Base-by-base conservation (phyloP, 2,329 filamentous ascomycete genomes). In the Pseudogymnoascus sp. region DNA sequence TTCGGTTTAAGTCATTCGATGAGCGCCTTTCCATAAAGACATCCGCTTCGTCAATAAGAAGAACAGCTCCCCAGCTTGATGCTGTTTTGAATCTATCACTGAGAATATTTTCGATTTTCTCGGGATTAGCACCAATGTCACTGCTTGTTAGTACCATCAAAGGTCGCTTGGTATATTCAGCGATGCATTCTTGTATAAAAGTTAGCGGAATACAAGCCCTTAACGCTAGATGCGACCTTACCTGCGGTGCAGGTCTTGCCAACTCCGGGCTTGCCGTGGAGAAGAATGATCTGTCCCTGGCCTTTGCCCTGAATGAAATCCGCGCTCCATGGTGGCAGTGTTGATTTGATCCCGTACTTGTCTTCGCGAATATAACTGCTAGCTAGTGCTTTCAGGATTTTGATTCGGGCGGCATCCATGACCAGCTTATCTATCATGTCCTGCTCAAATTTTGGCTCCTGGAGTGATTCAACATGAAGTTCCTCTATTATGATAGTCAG, bases 11-110 rank as follows among this genome's bases (percentile, higher is more conserved):
- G 56, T 74, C 71, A 2, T 60, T 44, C 3, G 65, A 66, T 3
- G 65, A 62, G 3, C 73, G 69, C 1, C 69, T 65, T 64, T 75
- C 70, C 44, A 75, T 66, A 62, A 70, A 75, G 2, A 75, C 67
- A 65, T 75, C 73, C 2, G 72, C 73, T 64, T 76, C 72, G 21
- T 76, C 72, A 1, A 75, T 66, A 0, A 75, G 65, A 0, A 75
- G 61, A 11, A 72, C 59, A 1, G 69, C 69, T 10, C 66, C 68
- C 71, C 70, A 74, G n/a, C 59, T 67, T 13, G 64, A 65, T 0
- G 70, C 71, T 1, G 21, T 38, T 46, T 68, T 67, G 62, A 72
- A 71, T 4, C 65, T 61, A 2, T 9, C n/a, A 1, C 15, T 63
- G 1, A 63, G 56, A 50, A 44, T 61, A 17, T 21, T 1, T 29